Conservation (phyloP, 2,329 filamentous ascomycete species). For the Taxawa tesnikishii region DNA sequence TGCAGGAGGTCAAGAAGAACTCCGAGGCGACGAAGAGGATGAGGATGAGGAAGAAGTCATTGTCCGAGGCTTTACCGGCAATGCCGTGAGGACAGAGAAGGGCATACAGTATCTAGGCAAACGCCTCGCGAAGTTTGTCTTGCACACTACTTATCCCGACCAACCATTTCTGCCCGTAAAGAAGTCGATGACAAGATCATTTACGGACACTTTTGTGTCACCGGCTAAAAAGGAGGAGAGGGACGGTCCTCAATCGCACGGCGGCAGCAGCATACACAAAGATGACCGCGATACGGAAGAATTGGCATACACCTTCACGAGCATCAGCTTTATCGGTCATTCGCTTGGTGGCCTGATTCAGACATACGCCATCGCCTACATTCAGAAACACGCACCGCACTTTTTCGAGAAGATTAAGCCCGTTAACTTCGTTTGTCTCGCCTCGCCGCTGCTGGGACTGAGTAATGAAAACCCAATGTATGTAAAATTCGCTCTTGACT, state of each 20-base stretch:
- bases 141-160: constrained; percentile 85
- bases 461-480: constrained; percentile 98
- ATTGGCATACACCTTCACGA: constrained; percentile 71
- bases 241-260: constrained; percentile 39
- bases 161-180: constrained; percentile 70
- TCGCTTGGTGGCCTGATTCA: constrained; percentile 84
- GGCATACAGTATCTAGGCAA: constrained; percentile 97
- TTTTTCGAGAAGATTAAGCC: constrained; percentile 83
- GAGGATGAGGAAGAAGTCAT: constrained; percentile 75
- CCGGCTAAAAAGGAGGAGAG: constrained; percentile 31
- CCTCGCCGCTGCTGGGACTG: constrained; percentile 76
- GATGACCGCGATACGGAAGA: constrained; percentile 31
- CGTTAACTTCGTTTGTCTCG: constrained; percentile 80
- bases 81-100: constrained; percentile 80
- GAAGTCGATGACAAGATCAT: constrained; percentile 36
- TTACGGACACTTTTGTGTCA: constrained; percentile 35
- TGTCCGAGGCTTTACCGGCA: constrained; percentile 79
- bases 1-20: constrained; percentile 37
- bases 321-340: constrained; percentile 89
- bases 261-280: constrained; percentile 48
- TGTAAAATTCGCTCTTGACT: constrained; percentile 91
- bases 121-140: constrained; percentile 77
- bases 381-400: constrained; percentile 84
- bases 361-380: constrained; percentile 90
- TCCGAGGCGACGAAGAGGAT: constrained; percentile 37